These are phyloP conservation scores for Aspergillus ochraceus DNA, from an alignment of 2,329 filamentous ascomycete genomes.

Conservation along the genomic window DNA sequence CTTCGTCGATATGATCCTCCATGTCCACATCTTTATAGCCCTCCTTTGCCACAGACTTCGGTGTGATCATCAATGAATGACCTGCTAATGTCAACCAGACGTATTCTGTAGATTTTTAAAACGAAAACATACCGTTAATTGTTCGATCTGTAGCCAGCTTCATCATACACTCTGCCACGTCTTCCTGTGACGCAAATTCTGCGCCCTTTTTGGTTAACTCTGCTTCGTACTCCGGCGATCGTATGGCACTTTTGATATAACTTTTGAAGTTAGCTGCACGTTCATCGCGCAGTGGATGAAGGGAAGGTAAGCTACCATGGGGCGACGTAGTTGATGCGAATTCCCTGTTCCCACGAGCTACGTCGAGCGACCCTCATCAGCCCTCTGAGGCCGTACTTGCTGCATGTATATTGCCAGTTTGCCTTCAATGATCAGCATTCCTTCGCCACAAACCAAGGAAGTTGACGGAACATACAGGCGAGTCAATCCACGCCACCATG, in stretches of 20 bases:
- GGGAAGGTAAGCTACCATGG: conserved; percentile 40
- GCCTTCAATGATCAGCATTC: conserved; percentile 15
- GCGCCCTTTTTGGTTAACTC: conserved; percentile 11
- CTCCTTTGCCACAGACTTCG: conserved; percentile 38
- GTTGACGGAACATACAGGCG: conserved; percentile 25
- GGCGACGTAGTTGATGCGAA: conserved; percentile 50
- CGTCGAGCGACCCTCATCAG: conserved; percentile 45
- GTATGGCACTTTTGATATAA: conserved; percentile 17
- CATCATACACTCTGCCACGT: conserved; percentile 15
- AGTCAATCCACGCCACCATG: conserved; percentile 51
- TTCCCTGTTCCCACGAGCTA: conserved; percentile 42
- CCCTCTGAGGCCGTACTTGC: conserved; percentile 47
- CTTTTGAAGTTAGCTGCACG: background rate
- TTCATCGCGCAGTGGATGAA: no score
- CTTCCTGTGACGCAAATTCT: conserved; percentile 11
- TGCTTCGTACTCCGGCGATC: conserved; percentile 11
- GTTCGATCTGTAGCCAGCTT: conserved; percentile 35
- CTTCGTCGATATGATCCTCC: conserved; percentile 41
- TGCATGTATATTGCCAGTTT: conserved; percentile 45
- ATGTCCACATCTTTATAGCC: conserved; percentile 43
- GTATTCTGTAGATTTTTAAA: background rate
- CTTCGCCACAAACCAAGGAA: background rate
- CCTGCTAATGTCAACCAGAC: conserved; percentile 17
- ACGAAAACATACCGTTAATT: conserved; percentile 24
- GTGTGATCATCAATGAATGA: conserved; percentile 44